Evolutionary conservation across 192 early-diverging fungal species (phyloP).

Genomic region (Umbelopsis isabellina): DNA sequence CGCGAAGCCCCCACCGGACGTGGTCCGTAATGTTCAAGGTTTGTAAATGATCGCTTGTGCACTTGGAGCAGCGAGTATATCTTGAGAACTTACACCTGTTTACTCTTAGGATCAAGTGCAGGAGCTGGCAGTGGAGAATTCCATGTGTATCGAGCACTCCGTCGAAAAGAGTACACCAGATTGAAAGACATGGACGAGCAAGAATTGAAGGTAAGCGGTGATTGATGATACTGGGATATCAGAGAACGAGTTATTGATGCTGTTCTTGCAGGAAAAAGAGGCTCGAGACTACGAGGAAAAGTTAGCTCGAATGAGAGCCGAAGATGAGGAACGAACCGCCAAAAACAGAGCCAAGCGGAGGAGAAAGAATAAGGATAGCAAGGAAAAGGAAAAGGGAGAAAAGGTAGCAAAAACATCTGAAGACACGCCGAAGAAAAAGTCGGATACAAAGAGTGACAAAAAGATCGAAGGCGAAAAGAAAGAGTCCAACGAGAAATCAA

Average conservation of each 20-base stretch:
- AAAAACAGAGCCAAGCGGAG: slow-evolving; percentile 87
- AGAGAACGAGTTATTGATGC: neutral
- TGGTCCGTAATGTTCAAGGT: slow-evolving; percentile 88
- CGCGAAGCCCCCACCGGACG: slow-evolving; percentile 73
- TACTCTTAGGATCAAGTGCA: slow-evolving; percentile 78
- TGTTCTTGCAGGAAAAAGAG: slow-evolving; percentile 55
- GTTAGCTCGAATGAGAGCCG: slow-evolving; percentile 53
- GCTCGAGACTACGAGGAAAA: slow-evolving; percentile 62
- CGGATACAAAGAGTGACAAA: neutral
- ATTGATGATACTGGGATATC: neutral
- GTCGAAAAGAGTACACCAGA: slow-evolving; percentile 85
- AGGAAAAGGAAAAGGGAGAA: slow-evolving; percentile 40
- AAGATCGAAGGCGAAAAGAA: neutral
- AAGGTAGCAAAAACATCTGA: slow-evolving; percentile 22
- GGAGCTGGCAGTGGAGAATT: slow-evolving; percentile 97
- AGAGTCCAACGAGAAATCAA: neutral
- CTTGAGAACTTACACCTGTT: neutral
- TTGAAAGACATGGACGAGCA: slow-evolving; percentile 79
- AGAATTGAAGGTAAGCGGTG: slow-evolving; percentile 61
- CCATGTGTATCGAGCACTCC: slow-evolving; percentile 86
- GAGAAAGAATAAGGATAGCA: slow-evolving; percentile 51
- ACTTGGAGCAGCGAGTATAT: neutral
- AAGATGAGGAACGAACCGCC: slow-evolving; percentile 84
- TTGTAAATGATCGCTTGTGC: neutral
- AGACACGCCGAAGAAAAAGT: neutral